These are phyloP conservation scores for Gynandropsis gynandra DNA, from an alignment of 345 rosid genomes.

Conservation along the genomic window DNA sequence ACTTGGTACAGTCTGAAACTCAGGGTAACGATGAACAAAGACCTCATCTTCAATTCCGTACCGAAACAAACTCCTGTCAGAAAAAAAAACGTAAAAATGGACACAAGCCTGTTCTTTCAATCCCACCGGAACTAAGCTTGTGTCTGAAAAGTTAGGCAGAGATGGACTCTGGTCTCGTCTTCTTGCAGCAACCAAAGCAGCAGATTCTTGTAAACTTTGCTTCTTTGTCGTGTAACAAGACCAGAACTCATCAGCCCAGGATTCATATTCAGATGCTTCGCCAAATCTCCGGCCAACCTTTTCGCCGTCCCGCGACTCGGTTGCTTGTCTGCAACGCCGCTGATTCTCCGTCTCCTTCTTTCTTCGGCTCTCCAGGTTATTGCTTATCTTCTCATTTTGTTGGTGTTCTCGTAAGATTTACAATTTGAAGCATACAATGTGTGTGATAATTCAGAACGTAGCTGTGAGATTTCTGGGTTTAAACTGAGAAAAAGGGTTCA, in stretches of 20 bases:
- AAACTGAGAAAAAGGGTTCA: neutral
- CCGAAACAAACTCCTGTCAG: too few species aligned
- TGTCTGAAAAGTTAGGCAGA: too few species aligned
- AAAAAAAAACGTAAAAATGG: too few species aligned
- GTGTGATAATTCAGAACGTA: neutral
- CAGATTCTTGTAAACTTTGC: conserved; percentile 15
- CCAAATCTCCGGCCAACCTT: conserved; percentile 9
- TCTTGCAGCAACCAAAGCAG: conserved; percentile 24
- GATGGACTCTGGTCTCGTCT: conserved; percentile 3
- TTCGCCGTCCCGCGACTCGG: conserved; percentile 18
- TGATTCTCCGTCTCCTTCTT: conserved; percentile 23
- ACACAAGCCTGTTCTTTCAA: too few species aligned
- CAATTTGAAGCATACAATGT: neutral
- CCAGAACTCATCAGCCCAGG: conserved; percentile 1
- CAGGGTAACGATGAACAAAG: too few species aligned
- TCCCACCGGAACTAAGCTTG: too few species aligned
- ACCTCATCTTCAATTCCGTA: too few species aligned
- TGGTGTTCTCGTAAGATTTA: neutral
- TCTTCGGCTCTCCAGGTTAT: conserved; percentile 28
- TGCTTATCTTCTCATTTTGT: conserved; percentile 4
- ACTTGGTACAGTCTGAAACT: too few species aligned
- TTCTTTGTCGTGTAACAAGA: conserved; percentile 17
- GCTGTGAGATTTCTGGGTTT: too few species aligned
- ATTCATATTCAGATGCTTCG: conserved; percentile 19
- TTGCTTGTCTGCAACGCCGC: conserved; percentile 25